A percentile compares a stretch with the other conserved stretches of the same genome.
These are phyloP conservation scores for Eucalyptus grandis DNA, from an alignment of 345 rosid genomes.

Conservation along the genomic window DNA sequence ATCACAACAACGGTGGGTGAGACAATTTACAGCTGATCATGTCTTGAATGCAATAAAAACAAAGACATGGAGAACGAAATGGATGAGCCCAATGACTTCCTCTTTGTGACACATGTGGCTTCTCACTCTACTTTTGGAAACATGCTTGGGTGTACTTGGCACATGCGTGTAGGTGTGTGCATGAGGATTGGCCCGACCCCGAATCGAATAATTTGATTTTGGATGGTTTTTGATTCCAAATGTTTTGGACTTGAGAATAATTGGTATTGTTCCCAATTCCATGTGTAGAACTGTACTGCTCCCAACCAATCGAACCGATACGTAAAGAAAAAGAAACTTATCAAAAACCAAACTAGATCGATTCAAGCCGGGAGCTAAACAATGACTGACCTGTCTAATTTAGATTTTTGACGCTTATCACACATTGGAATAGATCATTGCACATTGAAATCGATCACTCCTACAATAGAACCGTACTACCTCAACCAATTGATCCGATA, in stretches of 20 bases:
- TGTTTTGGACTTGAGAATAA: accelerated
- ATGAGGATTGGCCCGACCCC: accelerated
- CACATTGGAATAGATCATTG: no score
- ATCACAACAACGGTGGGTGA: accelerated
- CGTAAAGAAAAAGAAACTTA: neutral
- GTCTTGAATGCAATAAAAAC: no score
- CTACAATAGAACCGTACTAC: accelerated
- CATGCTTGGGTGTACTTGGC: neutral
- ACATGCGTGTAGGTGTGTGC: accelerated
- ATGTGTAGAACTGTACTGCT: accelerated
- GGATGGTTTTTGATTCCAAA: accelerated
- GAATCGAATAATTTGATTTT: accelerated
- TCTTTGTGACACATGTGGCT: neutral
- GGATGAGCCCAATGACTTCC: accelerated
- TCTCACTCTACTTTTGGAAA: neutral
- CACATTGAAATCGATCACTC: no score
- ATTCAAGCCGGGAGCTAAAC: accelerated
- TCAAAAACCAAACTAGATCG: neutral
- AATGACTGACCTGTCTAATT: accelerated
- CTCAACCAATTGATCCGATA: accelerated
- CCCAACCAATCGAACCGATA: accelerated
- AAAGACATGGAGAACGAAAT: accelerated
- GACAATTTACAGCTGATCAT: accelerated
- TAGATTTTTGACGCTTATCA: no score
- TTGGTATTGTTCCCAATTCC: accelerated